Base-by-base conservation (phyloP, 441 rosid genomes). In the Bocquillonia castaneifolia region DNA sequence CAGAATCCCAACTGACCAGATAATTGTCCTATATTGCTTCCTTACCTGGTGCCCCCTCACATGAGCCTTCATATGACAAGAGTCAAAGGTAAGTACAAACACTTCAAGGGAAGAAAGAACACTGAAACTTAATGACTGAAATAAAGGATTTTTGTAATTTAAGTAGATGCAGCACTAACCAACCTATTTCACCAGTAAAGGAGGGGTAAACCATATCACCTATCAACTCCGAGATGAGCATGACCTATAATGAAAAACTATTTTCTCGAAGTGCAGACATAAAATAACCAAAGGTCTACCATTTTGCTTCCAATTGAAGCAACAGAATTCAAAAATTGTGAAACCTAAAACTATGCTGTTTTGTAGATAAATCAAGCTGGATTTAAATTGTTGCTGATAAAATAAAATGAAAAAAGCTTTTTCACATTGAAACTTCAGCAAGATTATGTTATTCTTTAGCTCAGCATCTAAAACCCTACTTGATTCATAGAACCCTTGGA, bases 41-140 rank as follows among this genome's bases (percentile, higher is more conserved):
- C 98, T 85, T 22, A 82, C 96, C 78, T 94, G 98, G 83, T 88
- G 95, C 40, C 98, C 99, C 79, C 99, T 84, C 47, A 94, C 85
- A 81, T 88, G 96, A 70, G 99, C 98, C 98, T 94, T 74, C 67
- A 72, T 53, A 76, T 63, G 42, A 63, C 8, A 42, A 51, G 66
- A 54, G 7, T 32, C 10, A 1, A 10, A 32, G 45, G 64, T 53
- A 23, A 65, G 50, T 31, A 54, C 1, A 20, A 15, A 65, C 14
- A 52, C 10, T 23, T 50, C 14, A 9, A 65, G 18, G 34, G 2
- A 51, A 20, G 10, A 15, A 65, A 29, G 40, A 18, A 63, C 15
- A 15, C 26, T 26, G 6, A 28, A 31, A 45, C 26, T 28, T 3
- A 28, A 31, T 28, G 39, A 10, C 18, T 17, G 6, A 53, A 25